phyloP scores from a whole-genome alignment of 225 moss, liverwort and hornwort species.

The Polytrichum formosum region DNA sequence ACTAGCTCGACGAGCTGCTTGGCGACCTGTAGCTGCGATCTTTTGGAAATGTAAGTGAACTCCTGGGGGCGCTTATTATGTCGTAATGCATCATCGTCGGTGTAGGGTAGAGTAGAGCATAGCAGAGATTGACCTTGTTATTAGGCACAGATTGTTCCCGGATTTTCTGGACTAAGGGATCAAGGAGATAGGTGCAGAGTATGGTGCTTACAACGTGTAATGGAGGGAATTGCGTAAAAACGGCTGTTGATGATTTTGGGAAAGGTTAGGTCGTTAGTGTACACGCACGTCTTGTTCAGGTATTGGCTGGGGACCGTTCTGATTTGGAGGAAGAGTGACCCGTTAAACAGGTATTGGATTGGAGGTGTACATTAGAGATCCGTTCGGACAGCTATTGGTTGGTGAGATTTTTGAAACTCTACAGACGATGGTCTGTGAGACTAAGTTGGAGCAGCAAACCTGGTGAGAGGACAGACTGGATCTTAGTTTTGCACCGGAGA shows the following conservation, averaged over 20 bases:
- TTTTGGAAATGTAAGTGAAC: constrained; percentile 3
- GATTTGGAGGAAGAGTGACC: not conserved
- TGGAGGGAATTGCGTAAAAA: not conserved
- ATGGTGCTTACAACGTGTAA: not conserved
- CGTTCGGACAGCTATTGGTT: not conserved
- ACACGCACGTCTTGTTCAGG: not conserved
- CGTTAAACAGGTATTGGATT: not conserved
- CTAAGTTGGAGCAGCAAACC: not conserved
- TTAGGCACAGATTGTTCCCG: not conserved
- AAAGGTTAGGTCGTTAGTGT: not conserved
- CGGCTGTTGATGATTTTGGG: too few species aligned
- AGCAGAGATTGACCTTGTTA: too few species aligned
- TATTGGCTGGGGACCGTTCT: not conserved
- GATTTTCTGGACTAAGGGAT: not conserved
- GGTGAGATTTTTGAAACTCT: not conserved
- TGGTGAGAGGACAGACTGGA: not conserved
- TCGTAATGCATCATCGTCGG: not conserved
- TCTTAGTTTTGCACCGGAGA: not conserved
- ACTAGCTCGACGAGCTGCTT: not conserved
- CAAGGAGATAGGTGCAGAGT: not conserved
- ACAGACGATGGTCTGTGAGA: not conserved
- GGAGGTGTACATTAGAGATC: not conserved
- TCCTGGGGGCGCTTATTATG: not conserved
- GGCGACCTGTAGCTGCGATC: not conserved
- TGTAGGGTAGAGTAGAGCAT: not conserved